A percentile compares a stretch with the other conserved stretches of the same genome.
Evolutionary conservation across 345 rosid species (phyloP).

Genomic region (Dipteronia dyeriana): DNA sequence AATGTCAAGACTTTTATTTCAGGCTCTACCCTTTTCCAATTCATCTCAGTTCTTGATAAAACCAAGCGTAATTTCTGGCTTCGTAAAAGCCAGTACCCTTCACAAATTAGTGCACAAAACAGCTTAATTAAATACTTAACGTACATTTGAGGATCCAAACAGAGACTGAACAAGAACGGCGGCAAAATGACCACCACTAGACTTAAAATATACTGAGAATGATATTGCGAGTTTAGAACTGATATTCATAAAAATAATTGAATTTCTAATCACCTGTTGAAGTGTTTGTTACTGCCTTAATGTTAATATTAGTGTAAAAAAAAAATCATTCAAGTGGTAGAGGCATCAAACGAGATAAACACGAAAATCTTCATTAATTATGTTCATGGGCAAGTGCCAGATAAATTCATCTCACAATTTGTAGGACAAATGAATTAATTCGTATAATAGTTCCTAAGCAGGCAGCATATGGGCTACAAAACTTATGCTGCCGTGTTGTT

Average conservation of each 20-base stretch:
- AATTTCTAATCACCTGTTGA: background rate
- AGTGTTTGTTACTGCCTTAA: background rate
- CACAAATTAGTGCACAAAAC: background rate
- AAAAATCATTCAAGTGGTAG: background rate
- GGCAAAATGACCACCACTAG: background rate
- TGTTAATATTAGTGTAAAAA: background rate
- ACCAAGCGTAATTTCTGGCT: background rate
- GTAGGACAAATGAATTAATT: background rate
- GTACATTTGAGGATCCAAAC: background rate
- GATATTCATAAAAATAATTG: background rate
- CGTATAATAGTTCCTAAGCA: background rate
- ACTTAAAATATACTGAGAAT: too few relatives aligned
- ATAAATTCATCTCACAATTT: background rate
- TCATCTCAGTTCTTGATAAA: background rate
- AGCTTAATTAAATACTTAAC: background rate
- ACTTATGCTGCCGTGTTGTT: slow-evolving; percentile 30
- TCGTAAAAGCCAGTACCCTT: background rate
- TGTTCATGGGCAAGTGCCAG: background rate
- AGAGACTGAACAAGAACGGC: background rate
- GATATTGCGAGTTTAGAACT: background rate
- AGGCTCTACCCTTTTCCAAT: background rate
- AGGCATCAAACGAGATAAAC: background rate
- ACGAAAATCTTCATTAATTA: background rate
- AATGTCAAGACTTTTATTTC: slow-evolving; percentile 1
- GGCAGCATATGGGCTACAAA: slow-evolving; percentile 40